Percentiles rank a stretch among this genome's conserved stretches.
phyloP scores from a whole-genome alignment of 2,329 filamentous ascomycete genomes.

The Hymenoscyphus albidus region DNA sequence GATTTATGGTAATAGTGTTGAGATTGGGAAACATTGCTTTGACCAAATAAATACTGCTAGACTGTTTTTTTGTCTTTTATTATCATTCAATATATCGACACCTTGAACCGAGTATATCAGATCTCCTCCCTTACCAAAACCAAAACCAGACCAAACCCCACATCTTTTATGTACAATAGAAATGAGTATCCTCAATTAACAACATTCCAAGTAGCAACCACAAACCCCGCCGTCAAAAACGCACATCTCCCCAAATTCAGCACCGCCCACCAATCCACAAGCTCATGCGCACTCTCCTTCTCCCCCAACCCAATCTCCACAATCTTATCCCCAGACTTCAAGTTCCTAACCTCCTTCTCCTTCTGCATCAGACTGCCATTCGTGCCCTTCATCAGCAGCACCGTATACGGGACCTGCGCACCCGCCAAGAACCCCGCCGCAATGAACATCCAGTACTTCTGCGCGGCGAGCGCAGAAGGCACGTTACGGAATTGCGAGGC shows the following conservation, averaged over 20 bases:
- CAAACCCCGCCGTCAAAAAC: slow-evolving; percentile 29
- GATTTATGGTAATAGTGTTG: too few species aligned
- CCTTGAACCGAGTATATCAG: too few species aligned
- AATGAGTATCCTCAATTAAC: background rate
- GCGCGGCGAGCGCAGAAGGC: background rate
- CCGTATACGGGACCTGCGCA: slow-evolving; percentile 50
- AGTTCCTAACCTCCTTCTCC: slow-evolving; percentile 38
- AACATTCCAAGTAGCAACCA: slow-evolving; percentile 14
- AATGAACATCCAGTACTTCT: background rate
- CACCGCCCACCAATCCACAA: slow-evolving; percentile 54
- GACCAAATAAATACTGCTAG: too few species aligned
- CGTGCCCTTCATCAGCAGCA: slow-evolving; percentile 43
- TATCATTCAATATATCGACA: too few species aligned
- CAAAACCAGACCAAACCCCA: too few species aligned
- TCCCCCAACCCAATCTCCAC: slow-evolving; percentile 37
- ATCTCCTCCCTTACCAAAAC: too few species aligned
- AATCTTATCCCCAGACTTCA: slow-evolving; percentile 37
- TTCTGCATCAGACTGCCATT: slow-evolving; percentile 47
- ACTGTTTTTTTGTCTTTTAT: too few species aligned
- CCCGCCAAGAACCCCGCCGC: slow-evolving; percentile 42
- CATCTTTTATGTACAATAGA: too few species aligned
- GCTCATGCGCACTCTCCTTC: slow-evolving; percentile 44
- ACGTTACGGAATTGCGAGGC: slow-evolving; percentile 33
- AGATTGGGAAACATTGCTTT: too few species aligned
- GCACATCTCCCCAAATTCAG: slow-evolving; percentile 46